A percentile compares a stretch with the other conserved stretches of the same genome.
Conservation (phyloP, 768 basidiomycete species). For the Boletus huronensis region DNA sequence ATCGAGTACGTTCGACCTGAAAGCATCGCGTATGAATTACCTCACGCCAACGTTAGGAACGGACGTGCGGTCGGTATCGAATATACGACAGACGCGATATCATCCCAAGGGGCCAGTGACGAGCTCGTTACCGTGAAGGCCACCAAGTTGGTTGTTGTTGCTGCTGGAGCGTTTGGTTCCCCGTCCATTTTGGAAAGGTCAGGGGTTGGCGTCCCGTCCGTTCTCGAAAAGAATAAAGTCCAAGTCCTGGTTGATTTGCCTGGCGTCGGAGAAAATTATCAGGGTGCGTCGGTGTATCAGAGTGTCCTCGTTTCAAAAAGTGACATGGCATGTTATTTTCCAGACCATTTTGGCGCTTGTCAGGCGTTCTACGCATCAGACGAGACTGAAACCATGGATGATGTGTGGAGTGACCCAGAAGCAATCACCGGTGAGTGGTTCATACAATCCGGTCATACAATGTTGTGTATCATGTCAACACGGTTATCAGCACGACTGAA, state of each 20-base stretch:
- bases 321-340: no score
- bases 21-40: no score
- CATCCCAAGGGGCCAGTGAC: slow-evolving; percentile 13
- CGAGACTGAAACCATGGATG: slow-evolving; percentile 47
- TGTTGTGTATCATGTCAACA: neutral
- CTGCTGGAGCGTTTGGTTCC: slow-evolving; percentile 54
- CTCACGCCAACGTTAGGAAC: slow-evolving; percentile 18
- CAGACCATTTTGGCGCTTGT: slow-evolving; percentile 31
- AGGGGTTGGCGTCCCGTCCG: slow-evolving; percentile 56
- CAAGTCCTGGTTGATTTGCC: slow-evolving; percentile 58
- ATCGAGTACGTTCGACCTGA: neutral
- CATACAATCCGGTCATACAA: slow-evolving; percentile 2
- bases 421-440: slow-evolving; percentile 37
- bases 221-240: slow-evolving; percentile 49
- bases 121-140: slow-evolving; percentile 26
- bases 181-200: slow-evolving; percentile 58
- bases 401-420: slow-evolving; percentile 37
- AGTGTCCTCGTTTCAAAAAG: neutral
- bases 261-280: slow-evolving; percentile 72
- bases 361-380: slow-evolving; percentile 39
- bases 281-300: slow-evolving; percentile 33
- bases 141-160: slow-evolving; percentile 43
- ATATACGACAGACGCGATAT: slow-evolving; percentile 27
- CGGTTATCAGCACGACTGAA: slow-evolving; percentile 22
- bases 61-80: slow-evolving; percentile 38